Conservation (phyloP, 495 filamentous ascomycete genomes). For the Haplographium delicatum region DNA sequence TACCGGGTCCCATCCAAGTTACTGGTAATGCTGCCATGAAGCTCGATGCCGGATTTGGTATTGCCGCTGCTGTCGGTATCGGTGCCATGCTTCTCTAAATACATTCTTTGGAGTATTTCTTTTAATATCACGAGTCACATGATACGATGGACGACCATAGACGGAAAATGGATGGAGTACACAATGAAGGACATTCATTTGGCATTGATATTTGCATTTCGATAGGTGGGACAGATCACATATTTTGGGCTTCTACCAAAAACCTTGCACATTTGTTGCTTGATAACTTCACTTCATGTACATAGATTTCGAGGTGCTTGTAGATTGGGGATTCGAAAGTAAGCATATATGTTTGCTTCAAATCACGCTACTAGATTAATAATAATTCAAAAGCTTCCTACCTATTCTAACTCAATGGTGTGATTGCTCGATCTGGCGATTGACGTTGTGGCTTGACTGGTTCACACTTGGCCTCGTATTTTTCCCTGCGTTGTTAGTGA, state of each 20-base stretch:
- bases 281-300: conserved; percentile 17
- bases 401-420: background rate
- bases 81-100: conserved; percentile 56
- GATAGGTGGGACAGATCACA: conserved; percentile 8
- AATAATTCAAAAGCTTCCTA: background rate
- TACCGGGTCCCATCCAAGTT: conserved; percentile 23
- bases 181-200: conserved; percentile 10
- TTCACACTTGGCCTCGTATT: no score
- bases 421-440: no score
- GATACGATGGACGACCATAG: conserved; percentile 10
- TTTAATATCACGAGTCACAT: conserved; percentile 7
- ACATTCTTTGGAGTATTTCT: background rate
- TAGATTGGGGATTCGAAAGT: no score
- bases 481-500: no score
- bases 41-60: conserved; percentile 46
- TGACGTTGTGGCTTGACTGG: no score
- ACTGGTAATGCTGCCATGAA: conserved; percentile 33
- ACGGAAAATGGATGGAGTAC: conserved; percentile 2
- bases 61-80: conserved; percentile 54
- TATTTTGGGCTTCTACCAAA: conserved; percentile 19
- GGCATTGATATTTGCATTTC: conserved; percentile 4
- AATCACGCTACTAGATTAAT: background rate
- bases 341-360: no score
- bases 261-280: conserved; percentile 12
- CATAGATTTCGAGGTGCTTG: conserved; percentile 5